A percentile compares a stretch with the other conserved stretches of the same genome.
These are phyloP conservation scores for Meyerozyma smithsonii DNA, from an alignment of 1,139 yeast species.

Conservation along the genomic window DNA sequence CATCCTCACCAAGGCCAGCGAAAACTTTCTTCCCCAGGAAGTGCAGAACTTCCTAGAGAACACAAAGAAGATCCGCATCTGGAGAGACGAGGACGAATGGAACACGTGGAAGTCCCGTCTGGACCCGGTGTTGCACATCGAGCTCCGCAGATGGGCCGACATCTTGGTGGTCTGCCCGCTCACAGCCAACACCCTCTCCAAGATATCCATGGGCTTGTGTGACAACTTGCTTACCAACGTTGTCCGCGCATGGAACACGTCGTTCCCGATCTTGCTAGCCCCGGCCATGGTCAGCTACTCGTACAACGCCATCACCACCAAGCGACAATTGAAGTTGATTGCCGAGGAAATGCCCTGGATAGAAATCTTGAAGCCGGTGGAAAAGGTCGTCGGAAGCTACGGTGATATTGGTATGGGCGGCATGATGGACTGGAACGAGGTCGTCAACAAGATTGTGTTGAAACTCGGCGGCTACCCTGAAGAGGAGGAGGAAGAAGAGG, in stretches of 20 bases:
- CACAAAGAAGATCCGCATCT: slow-evolving; percentile 51
- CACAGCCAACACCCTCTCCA: slow-evolving; percentile 88
- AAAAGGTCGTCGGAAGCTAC: slow-evolving; percentile 85
- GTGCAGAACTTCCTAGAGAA: slow-evolving; percentile 35
- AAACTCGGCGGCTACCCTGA: slow-evolving; percentile 89
- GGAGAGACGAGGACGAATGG: slow-evolving; percentile 96
- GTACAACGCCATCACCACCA: slow-evolving; percentile 82
- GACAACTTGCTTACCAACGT: slow-evolving; percentile 86
- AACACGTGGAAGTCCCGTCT: slow-evolving; percentile 76
- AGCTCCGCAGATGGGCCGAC: slow-evolving; percentile 94
- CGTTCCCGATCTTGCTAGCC: slow-evolving; percentile 80
- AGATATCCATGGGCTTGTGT: slow-evolving; percentile 83
- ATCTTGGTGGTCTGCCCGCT: slow-evolving; percentile 82
- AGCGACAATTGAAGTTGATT: slow-evolving; percentile 68
- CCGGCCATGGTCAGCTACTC: slow-evolving; percentile 95
- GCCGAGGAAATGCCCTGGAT: slow-evolving; percentile 91
- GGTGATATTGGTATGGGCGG: slow-evolving; percentile 97
- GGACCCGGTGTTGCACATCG: slow-evolving; percentile 91
- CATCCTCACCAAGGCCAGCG: slow-evolving; percentile 77
- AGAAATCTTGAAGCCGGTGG: slow-evolving; percentile 83
- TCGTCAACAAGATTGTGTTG: slow-evolving; percentile 77
- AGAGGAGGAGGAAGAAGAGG: slow-evolving; percentile 74
- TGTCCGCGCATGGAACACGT: slow-evolving; percentile 87
- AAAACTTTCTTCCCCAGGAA: slow-evolving; percentile 68
- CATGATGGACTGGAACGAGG: slow-evolving; percentile 87